Percentiles rank a stretch among this genome's conserved stretches.
Evolutionary conservation across 2,329 filamentous ascomycete genomes (phyloP).

Genomic region (Dissoconium aciculare): DNA sequence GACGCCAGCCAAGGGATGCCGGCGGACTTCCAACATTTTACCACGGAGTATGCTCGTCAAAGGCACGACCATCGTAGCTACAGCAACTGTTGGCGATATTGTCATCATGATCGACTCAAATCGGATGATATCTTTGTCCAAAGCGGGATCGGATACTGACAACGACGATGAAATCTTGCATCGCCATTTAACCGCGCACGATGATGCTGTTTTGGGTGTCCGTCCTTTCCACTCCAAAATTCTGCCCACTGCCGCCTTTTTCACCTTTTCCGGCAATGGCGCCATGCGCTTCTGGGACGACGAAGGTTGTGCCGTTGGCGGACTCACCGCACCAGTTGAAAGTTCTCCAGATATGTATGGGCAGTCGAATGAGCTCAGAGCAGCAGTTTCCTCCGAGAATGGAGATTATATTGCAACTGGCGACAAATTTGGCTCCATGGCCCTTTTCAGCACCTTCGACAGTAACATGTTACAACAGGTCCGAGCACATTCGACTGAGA

Average conservation of each 20-base stretch:
- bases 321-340: constrained; percentile 55
- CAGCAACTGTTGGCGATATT: constrained; percentile 25
- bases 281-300: constrained; percentile 69
- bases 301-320: constrained; percentile 52
- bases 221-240: constrained; percentile 48
- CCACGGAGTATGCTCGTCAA: constrained; percentile 5
- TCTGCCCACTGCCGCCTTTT: constrained; percentile 53
- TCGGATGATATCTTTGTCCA: constrained; percentile 12
- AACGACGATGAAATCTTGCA: constrained; percentile 7
- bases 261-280: constrained; percentile 78
- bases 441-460: constrained; percentile 41
- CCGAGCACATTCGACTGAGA: constrained; percentile 75
- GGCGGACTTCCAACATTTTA: constrained; percentile 11
- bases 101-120: constrained; percentile 16
- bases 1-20: constrained; percentile 7
- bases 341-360: constrained; percentile 37
- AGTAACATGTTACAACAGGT: constrained; percentile 51
- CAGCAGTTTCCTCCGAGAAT: constrained; percentile 43
- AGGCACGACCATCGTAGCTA: constrained; percentile 22
- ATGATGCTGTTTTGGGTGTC: constrained; percentile 53
- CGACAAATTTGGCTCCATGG: constrained; percentile 71
- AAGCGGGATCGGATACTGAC: constrained; percentile 1
- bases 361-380: constrained; percentile 41
- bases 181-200: constrained; percentile 40
- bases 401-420: constrained; percentile 61